These are phyloP conservation scores for Irpex sp. DNA, from an alignment of 1,284 basidiomycete species.

Conservation along the genomic window DNA sequence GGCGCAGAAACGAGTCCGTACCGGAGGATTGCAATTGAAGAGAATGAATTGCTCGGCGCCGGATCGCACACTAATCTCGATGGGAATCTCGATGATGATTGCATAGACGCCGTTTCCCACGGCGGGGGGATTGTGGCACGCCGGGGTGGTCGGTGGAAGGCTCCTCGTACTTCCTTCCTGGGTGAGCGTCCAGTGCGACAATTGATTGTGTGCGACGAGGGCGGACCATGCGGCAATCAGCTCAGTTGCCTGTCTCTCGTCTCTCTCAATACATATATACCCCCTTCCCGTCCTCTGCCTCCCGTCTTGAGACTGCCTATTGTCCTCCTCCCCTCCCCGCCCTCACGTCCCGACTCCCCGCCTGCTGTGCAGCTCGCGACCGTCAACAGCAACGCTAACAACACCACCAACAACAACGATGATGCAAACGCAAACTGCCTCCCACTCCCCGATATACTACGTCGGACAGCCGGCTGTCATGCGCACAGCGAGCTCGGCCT, in stretches of 20 bases:
- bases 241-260: background rate
- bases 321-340: background rate
- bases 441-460: constrained; percentile 14
- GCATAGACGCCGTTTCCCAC: no score
- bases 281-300: constrained; percentile 3
- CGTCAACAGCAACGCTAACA: background rate
- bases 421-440: constrained; percentile 10
- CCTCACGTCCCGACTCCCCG: background rate
- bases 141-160: no score
- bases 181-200: background rate
- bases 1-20: no score
- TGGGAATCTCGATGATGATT: no score
- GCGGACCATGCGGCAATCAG: constrained; percentile 1
- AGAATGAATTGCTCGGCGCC: no score
- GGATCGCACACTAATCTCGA: no score
- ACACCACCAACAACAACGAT: background rate
- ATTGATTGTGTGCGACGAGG: background rate
- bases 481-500: constrained; percentile 12
- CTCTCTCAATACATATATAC: background rate
- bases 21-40: no score
- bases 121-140: no score
- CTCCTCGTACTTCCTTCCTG: background rate
- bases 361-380: background rate
- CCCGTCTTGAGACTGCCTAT: background rate
- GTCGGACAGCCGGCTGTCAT: constrained; percentile 19